Evolutionary conservation across 2,329 filamentous ascomycete genomes (phyloP), one percentile per base, ranked within the genome.

Genomic region (Intubia oerlemansii): DNA sequence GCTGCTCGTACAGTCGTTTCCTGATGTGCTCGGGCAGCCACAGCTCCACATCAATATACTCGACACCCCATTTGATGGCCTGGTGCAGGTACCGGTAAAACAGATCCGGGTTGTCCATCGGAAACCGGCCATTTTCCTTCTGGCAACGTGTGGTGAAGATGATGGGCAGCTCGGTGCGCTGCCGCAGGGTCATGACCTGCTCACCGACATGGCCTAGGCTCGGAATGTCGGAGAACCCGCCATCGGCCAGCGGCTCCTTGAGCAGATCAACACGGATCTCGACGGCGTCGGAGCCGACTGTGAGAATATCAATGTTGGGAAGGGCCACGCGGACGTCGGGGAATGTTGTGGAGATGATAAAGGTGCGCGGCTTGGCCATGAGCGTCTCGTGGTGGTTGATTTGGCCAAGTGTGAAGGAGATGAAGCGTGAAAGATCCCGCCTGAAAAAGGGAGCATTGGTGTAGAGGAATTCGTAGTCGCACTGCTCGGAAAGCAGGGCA

Each of bases 381-480:
- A 90, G 54, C 32, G 77, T 72, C 39, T 76, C 70, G 44, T 90
- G 78, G 32, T 76, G 74, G 42, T 67, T 73, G 37, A 75, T 72
- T 51, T 88, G 79, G 8, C 80, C 80, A 16, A 88, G 54, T 5
- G 76, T 71, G 43, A 88, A 73, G 5, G 78, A 77, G 16, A 82
- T 63, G 44, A 84, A 88, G 21, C 80, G 66, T 8, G 78, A 68
- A 25, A 88, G 54, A 43, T 88, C 78, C 32, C 78, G 63, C 17
- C 79, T 67, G 36, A 74, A 70, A 45, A 77, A 79, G 1, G 73
- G 64, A 7, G 62, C 59, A 36, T 71, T 64, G 4, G 75, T 78
- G 52, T 88, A 90, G 13, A 90, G 59, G 40, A 85, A 88, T 46
- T 90, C 80, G 51, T 85, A 88, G 50, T 88, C 77, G 52, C 76